These are phyloP conservation scores for Exophiala mesophila DNA, from an alignment of 2,329 filamentous ascomycete species.

Conservation along the genomic window DNA sequence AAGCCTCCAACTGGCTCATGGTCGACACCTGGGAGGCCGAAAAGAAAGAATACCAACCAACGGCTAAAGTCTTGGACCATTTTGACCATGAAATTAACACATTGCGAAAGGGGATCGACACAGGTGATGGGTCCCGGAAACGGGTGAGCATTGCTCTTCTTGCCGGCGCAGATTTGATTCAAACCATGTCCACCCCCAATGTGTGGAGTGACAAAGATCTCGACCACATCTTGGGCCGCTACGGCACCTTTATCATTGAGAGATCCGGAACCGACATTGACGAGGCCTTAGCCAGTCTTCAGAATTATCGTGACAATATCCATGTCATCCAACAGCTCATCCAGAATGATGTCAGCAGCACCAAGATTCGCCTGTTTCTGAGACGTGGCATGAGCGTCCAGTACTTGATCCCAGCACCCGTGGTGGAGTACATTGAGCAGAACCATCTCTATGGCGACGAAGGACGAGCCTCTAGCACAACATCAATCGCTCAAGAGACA, in stretches of 20 bases:
- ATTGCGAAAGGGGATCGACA: slow-evolving; percentile 67
- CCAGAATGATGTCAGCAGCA: slow-evolving; percentile 76
- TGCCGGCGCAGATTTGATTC: slow-evolving; percentile 70
- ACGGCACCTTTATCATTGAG: slow-evolving; percentile 81
- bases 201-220: slow-evolving; percentile 83
- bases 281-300: slow-evolving; percentile 74
- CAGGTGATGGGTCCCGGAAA: slow-evolving; percentile 61
- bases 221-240: slow-evolving; percentile 79
- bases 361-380: slow-evolving; percentile 75
- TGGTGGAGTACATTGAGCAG: slow-evolving; percentile 69
- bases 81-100: slow-evolving; percentile 87
- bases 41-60: slow-evolving; percentile 79
- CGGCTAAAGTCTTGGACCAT: slow-evolving; percentile 83
- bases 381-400: slow-evolving; percentile 77
- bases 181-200: slow-evolving; percentile 64
- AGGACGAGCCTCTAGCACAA: slow-evolving; percentile 20
- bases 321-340: slow-evolving; percentile 86
- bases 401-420: slow-evolving; percentile 67
- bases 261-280: slow-evolving; percentile 83
- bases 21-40: slow-evolving; percentile 87
- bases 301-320: slow-evolving; percentile 79
- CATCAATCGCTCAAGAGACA: slow-evolving; percentile 18
- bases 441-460: slow-evolving; percentile 61
- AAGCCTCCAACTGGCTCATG: slow-evolving; percentile 74
- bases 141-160: slow-evolving; percentile 72